A percentile compares a stretch with the other conserved stretches of the same genome.
phyloP scores from a whole-genome alignment of 179 eudicot species.

The Drosera spatulata region DNA sequence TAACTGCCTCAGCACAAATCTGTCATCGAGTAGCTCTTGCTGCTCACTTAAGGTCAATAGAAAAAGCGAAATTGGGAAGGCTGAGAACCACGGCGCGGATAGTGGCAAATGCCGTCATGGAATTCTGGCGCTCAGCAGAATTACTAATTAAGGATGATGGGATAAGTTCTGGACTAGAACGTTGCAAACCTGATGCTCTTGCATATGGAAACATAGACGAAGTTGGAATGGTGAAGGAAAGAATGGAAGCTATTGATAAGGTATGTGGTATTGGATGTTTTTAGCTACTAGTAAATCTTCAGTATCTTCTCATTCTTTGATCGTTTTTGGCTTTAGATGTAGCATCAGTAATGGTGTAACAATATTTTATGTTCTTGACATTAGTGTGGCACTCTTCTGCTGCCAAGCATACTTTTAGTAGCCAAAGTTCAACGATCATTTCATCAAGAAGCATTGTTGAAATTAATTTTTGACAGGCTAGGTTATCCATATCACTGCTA shows the following conservation, averaged over 20 bases:
- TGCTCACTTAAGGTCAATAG: conserved; percentile 42
- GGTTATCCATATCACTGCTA: background rate
- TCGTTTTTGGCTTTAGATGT: background rate
- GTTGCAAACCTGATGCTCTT: conserved; percentile 8
- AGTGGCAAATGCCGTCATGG: conserved; percentile 73
- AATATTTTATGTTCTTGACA: background rate
- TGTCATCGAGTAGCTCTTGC: conserved; percentile 47
- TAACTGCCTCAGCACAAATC: conserved; percentile 74
- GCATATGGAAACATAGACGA: conserved; percentile 9
- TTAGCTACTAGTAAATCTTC: background rate
- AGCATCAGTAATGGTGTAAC: background rate
- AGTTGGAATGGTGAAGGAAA: conserved; percentile 5
- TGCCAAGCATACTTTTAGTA: background rate
- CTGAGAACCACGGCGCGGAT: conserved; percentile 49
- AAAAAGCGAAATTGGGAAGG: conserved; percentile 26
- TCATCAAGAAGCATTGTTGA: background rate
- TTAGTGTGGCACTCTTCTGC: too few relatives aligned
- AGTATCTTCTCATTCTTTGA: background rate
- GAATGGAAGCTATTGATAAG: conserved; percentile 6
- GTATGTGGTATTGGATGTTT: conserved; percentile 6
- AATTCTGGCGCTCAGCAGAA: conserved; percentile 75
- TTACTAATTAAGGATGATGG: conserved; percentile 13
- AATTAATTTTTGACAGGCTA: background rate
- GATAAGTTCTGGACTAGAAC: conserved; percentile 7
- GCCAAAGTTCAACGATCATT: background rate